Base-by-base conservation (phyloP, 1,139 yeast species). In the Saccharomyces hybrid region DNA sequence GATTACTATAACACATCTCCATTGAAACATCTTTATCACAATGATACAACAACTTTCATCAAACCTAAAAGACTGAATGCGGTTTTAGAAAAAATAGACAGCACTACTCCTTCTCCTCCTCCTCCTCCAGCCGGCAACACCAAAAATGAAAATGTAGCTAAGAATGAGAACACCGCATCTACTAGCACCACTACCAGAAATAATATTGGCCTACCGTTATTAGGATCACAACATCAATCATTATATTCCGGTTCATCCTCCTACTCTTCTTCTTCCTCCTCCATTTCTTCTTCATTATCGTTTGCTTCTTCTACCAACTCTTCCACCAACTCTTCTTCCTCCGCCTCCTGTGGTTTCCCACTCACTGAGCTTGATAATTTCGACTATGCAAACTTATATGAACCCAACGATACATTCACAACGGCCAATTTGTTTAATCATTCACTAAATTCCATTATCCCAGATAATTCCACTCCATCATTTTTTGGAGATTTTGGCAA, bases 1-100 rank as follows among this genome's bases (percentile, higher is more conserved):
- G 69, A 65, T 48, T 66, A 65, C 51, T 67, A 58, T 50, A 66
- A 67, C 52, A 61, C 65, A 3, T 65, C 69, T 12, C 69, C 70
- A 2, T 52, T 66, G 49, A 66, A 63, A 38, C 67, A 65, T 52
- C 52, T 63, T 24, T 65, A 60, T 54, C 68, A 64, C 53, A 60
- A 60, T 52, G 62, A 59, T 44, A 52, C 55, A 16, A 56, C 60
- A 21, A 53, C 58, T 6, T 49, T 58, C 47, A 54, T 59, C 14
- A 59, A 52, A 52, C 64, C 64, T 2, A 60, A 57, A n/a, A 58
- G 61, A 42, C 27, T 58, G 32, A 61, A 61, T 34, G 60, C 57
- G 21, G 62, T 59, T 4, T 38, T 61, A 16, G 55, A 57, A 50
- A 48, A 48, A 32, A 2, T 50, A n/a, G 48, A 44, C 5, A 34